Percentiles rank a stretch among this genome's conserved stretches.
Conservation (phyloP, 1,284 basidiomycete species). For the Pterulicium gracile region DNA sequence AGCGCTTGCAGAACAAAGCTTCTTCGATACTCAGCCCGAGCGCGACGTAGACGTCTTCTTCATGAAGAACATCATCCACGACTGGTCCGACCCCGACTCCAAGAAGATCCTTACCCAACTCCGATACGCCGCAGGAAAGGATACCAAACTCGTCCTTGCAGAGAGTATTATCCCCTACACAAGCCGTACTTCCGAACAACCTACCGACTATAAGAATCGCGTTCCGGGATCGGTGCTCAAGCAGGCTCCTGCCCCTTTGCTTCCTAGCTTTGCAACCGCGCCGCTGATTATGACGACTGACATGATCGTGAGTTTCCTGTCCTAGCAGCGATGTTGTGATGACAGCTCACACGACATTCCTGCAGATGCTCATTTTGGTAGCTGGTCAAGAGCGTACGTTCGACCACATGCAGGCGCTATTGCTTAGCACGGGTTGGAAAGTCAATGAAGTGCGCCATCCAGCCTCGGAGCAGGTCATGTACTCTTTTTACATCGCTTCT, state of each 20-base stretch:
- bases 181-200: not conserved
- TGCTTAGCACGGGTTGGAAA: not conserved
- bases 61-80: slow-evolving; percentile 11
- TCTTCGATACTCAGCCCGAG: slow-evolving; percentile 8
- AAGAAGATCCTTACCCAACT: slow-evolving; percentile 6
- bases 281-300: not conserved
- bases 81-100: slow-evolving; percentile 11
- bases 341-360: not conserved
- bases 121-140: not conserved
- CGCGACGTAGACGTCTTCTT: slow-evolving; percentile 9
- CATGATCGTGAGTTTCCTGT: not conserved
- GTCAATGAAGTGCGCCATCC: not conserved
- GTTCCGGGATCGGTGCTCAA: not conserved
- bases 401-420: not conserved
- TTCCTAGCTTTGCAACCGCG: not conserved
- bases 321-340: not conserved
- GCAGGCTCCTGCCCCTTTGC: not conserved
- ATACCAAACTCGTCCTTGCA: slow-evolving; percentile 1
- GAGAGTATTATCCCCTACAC: not conserved
- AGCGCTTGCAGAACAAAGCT: slow-evolving; percentile 7
- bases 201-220: too few species aligned
- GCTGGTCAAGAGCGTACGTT: not conserved
- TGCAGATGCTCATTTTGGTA: not conserved
- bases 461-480: too few species aligned
- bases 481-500: too few species aligned